Conservation (phyloP, 2,329 filamentous ascomycete genomes). For the Microdochium bolleyi region DNA sequence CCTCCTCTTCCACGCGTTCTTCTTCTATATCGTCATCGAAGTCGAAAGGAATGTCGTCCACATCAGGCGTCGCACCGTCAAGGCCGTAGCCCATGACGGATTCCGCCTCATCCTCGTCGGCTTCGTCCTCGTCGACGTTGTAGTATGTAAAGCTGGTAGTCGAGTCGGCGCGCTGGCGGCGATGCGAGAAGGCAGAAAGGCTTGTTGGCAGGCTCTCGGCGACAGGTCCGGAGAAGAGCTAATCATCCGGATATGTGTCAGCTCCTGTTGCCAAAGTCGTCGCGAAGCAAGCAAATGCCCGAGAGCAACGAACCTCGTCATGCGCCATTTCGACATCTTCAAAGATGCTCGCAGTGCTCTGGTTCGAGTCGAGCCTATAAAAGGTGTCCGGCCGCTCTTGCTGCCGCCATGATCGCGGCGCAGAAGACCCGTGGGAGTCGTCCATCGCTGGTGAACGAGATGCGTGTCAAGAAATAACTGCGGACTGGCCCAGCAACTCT, state of each 20-base stretch:
- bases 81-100: constrained; percentile 24
- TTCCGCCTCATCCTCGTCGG: constrained; percentile 28
- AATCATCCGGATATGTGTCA: constrained; percentile 9
- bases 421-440: background rate
- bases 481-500: too few relatives aligned
- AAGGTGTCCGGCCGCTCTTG: constrained; percentile 22
- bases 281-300: background rate
- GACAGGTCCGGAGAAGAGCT: constrained; percentile 84
- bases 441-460: constrained; percentile 3
- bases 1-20: constrained; percentile 14
- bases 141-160: constrained; percentile 87
- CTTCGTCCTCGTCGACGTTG: constrained; percentile 57
- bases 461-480: too few relatives aligned
- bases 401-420: constrained; percentile 11
- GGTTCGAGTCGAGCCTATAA: constrained; percentile 61
- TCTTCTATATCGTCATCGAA: constrained; percentile 11
- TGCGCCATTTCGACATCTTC: constrained; percentile 99
- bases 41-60: constrained; percentile 23
- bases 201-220: constrained; percentile 95
- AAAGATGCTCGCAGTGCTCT: constrained; percentile 73
- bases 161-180: constrained; percentile 72
- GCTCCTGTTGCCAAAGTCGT: constrained; percentile 4
- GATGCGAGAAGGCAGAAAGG: constrained; percentile 83
- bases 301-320: constrained; percentile 60
- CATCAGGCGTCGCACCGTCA: constrained; percentile 8